phyloP scores from a whole-genome alignment of 2,329 filamentous ascomycete genomes.

The Aspergillus ochraceoroseus region DNA sequence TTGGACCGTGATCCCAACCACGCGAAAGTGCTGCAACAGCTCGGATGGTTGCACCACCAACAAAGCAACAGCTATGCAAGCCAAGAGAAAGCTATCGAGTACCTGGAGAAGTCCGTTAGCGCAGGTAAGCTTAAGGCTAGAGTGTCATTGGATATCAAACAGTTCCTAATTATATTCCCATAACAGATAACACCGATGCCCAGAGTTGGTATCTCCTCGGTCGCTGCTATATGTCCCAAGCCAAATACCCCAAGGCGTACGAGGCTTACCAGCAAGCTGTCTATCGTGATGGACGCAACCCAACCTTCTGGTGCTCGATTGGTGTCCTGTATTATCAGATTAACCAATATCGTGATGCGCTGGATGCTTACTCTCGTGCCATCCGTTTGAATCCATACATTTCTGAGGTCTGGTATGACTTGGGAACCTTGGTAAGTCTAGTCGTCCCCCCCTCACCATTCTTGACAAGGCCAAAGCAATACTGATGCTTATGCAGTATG shows the following conservation, averaged over 20 bases:
- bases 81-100: constrained; percentile 95
- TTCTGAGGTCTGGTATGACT: constrained; percentile 97
- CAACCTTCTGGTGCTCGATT: constrained; percentile 99
- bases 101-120: constrained; percentile 90
- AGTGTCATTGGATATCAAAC: no score
- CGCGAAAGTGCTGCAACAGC: constrained; percentile 94
- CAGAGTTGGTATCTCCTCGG: constrained; percentile 99
- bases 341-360: constrained; percentile 96
- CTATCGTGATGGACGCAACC: constrained; percentile 94
- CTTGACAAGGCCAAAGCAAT: background rate
- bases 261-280: constrained; percentile 98
- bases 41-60: constrained; percentile 96
- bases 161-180: no score
- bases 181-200: constrained; percentile 79
- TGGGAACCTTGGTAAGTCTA: constrained; percentile 79
- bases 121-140: constrained; percentile 61
- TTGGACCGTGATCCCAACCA: constrained; percentile 93
- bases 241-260: constrained; percentile 97
- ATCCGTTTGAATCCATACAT: constrained; percentile 97
- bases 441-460: background rate
- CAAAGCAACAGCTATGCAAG: constrained; percentile 86
- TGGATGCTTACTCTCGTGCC: constrained; percentile 94
- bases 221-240: constrained; percentile 98
- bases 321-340: constrained; percentile 99
- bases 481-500: constrained; percentile 58